These are phyloP conservation scores for Quillaja saponaria DNA, from an alignment of 306 rosid species.

Conservation along the genomic window DNA sequence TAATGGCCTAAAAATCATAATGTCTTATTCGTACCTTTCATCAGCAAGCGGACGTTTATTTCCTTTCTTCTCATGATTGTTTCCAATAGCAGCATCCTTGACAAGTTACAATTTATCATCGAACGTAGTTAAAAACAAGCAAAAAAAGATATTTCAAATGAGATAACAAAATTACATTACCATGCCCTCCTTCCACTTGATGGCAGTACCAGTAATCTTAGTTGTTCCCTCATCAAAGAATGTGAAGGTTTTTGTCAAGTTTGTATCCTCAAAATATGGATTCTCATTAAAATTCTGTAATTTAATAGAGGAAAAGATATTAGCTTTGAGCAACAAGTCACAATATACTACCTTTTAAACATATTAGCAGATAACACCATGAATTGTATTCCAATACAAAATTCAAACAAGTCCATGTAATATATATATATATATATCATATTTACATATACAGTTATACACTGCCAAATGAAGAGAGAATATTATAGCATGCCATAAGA, in stretches of 20 bases:
- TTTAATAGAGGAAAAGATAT: constrained; percentile 1
- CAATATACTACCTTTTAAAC: constrained; percentile 7
- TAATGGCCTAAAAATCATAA: not conserved
- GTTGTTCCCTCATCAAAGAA: constrained; percentile 58
- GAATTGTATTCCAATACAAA: constrained; percentile 3
- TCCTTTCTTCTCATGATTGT: constrained; percentile 52
- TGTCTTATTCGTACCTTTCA: constrained; percentile 43
- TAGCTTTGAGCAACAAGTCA: not conserved
- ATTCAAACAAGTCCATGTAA: not conserved
- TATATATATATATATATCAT: not conserved
- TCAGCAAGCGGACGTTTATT: constrained; percentile 47
- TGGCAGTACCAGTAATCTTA: constrained; percentile 52
- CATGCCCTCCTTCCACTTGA: constrained; percentile 75
- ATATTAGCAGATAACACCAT: not conserved
- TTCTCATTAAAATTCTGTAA: constrained; percentile 60
- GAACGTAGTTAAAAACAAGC: not conserved
- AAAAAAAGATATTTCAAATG: not conserved
- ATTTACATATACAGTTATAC: no score
- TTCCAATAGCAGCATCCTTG: constrained; percentile 62
- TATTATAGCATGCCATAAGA: not conserved
- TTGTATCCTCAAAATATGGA: constrained; percentile 61
- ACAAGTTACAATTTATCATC: constrained; percentile 20
- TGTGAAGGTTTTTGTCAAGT: constrained; percentile 56
- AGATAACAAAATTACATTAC: constrained; percentile 31
- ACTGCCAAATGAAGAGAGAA: not conserved